Evolutionary conservation across 129 eudicot genomes (phyloP).

Genomic region (Ambrosia artemisiifolia): DNA sequence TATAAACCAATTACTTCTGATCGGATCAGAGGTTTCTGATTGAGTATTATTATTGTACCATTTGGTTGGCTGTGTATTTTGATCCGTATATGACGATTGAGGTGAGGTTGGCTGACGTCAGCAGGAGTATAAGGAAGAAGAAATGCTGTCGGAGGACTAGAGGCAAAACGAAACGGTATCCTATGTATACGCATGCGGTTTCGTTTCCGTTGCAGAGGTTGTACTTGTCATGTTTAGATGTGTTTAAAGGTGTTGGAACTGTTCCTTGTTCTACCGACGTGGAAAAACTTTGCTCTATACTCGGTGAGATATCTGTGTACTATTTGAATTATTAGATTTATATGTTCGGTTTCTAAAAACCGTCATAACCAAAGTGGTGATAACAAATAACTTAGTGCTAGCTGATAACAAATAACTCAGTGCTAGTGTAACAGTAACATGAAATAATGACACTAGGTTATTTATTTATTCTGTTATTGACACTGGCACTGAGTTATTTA

Average conservation of each 20-base stretch:
- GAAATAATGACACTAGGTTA: no score
- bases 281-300: constrained; percentile 45
- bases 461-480: no score
- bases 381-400: no score
- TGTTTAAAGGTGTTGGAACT: constrained; percentile 58
- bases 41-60: not conserved
- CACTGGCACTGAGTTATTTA: no score
- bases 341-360: no score
- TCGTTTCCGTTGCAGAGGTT: constrained; percentile 50
- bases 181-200: constrained; percentile 9
- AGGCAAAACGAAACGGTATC: constrained; percentile 16
- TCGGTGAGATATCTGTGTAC: constrained; percentile 38
- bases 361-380: no score
- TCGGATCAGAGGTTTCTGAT: constrained; percentile 22
- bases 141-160: constrained; percentile 24
- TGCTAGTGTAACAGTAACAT: no score
- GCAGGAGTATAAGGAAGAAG: constrained; percentile 51
- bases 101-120: constrained; percentile 28
- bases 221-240: constrained; percentile 42
- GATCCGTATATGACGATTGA: constrained; percentile 42
- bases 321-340: not conserved
- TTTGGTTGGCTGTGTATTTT: not conserved
- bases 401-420: no score
- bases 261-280: constrained; percentile 59
- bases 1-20: not conserved